phyloP scores from a whole-genome alignment of 768 basidiomycete genomes.

The Cubamyces lactineus region DNA sequence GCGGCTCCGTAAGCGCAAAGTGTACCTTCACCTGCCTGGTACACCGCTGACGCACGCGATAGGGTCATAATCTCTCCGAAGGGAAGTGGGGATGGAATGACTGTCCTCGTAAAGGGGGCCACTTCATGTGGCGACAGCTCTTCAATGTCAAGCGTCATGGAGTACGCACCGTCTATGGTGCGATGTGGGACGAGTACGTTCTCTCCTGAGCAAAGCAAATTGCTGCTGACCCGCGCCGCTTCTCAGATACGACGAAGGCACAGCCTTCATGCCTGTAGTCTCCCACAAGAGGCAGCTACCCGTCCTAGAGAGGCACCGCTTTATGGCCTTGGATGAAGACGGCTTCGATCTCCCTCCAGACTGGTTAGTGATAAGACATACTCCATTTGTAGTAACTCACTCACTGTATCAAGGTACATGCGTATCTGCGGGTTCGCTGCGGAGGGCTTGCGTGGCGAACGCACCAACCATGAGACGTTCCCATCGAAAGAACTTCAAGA shows the following conservation, averaged over 20 bases:
- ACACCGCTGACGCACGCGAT: slow-evolving; percentile 2
- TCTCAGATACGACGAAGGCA: slow-evolving; percentile 82
- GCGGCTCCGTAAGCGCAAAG: slow-evolving; percentile 66
- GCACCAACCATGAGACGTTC: slow-evolving; percentile 63
- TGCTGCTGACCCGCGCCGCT: slow-evolving; percentile 8
- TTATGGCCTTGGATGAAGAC: slow-evolving; percentile 78
- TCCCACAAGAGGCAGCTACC: slow-evolving; percentile 62
- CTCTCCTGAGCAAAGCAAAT: background rate
- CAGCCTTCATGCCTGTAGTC: slow-evolving; percentile 77
- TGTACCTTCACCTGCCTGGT: background rate
- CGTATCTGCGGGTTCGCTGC: slow-evolving; percentile 74
- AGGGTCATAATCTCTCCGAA: slow-evolving; percentile 74
- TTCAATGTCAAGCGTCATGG: slow-evolving; percentile 66
- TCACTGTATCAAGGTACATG: slow-evolving; percentile 60
- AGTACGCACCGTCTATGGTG: slow-evolving; percentile 71
- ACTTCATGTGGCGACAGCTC: slow-evolving; percentile 80
- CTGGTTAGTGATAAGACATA: slow-evolving; percentile 54
- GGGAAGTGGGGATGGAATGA: slow-evolving; percentile 76
- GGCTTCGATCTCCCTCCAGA: slow-evolving; percentile 78
- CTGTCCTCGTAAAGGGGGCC: slow-evolving; percentile 71
- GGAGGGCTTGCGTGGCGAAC: slow-evolving; percentile 67
- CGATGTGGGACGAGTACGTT: slow-evolving; percentile 85
- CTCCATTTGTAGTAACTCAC: slow-evolving; percentile 1
- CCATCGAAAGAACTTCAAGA: slow-evolving; percentile 74
- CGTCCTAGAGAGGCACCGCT: slow-evolving; percentile 55